A percentile compares a stretch with the other conserved stretches of the same genome.
phyloP scores from a whole-genome alignment of 139 green algal genomes.

The Chlorella sp. region DNA sequence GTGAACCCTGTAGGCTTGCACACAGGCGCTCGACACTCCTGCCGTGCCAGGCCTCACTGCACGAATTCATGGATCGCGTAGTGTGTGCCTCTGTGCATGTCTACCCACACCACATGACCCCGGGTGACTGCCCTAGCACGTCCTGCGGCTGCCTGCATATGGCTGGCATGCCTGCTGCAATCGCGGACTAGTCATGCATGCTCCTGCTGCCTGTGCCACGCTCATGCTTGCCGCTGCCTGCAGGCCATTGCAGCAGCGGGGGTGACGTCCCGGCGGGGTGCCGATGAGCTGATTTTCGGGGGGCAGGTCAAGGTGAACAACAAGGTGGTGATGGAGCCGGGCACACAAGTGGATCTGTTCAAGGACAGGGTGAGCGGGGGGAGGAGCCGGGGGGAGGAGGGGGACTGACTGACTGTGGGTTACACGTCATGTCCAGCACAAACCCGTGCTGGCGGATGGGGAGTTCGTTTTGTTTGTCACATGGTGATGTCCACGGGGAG shows the following conservation, averaged over 20 bases:
- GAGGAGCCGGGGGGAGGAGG: too few relatives aligned
- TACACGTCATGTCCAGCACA: too few relatives aligned
- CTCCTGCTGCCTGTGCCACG: too few relatives aligned
- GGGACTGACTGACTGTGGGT: too few relatives aligned
- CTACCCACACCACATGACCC: too few relatives aligned
- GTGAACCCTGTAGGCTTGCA: neutral
- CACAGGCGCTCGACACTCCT: neutral
- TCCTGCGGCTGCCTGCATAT: neutral
- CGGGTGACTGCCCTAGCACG: neutral
- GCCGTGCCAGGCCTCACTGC: neutral
- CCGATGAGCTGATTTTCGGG: conserved; percentile 82
- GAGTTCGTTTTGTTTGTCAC: neutral
- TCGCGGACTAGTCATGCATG: too few relatives aligned
- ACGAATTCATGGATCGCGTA: too few relatives aligned
- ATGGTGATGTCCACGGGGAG: too few relatives aligned
- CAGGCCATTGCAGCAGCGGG: conserved; percentile 84
- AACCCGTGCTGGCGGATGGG: too few relatives aligned
- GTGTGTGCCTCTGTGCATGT: too few relatives aligned
- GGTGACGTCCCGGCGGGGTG: conserved; percentile 83
- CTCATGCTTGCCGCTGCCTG: neutral
- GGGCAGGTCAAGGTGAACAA: conserved; percentile 91
- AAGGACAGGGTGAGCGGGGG: conserved; percentile 55
- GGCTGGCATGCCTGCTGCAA: too few relatives aligned
- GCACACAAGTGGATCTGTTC: conserved; percentile 54
- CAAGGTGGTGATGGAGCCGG: conserved; percentile 65